Evolutionary conservation across 352 stramenopile genomes (phyloP).

Genomic region (Phytophthora citrophthora): DNA sequence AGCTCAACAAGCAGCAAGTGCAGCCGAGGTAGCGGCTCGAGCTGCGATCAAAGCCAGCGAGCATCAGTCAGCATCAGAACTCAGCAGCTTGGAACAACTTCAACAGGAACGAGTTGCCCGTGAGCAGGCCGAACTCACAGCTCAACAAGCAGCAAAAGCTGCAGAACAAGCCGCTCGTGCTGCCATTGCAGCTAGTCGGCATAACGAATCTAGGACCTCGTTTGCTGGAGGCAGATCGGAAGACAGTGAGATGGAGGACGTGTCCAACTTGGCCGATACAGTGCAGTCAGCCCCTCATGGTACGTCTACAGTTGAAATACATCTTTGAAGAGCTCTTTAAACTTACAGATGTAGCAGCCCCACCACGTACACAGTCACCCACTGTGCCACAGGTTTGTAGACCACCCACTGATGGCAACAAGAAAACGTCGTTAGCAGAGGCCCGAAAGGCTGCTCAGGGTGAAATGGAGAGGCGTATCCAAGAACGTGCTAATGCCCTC

Average conservation of each 20-base stretch:
- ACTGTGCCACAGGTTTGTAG: background rate
- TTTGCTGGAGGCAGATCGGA: background rate
- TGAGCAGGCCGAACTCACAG: background rate
- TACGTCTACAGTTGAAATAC: background rate
- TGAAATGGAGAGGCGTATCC: slow-evolving; percentile 53
- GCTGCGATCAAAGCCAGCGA: background rate
- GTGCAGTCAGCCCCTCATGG: background rate
- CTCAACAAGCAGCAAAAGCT: background rate
- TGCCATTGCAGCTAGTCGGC: background rate
- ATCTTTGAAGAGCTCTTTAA: no score
- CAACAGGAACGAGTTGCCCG: slow-evolving; percentile 1
- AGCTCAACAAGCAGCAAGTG: slow-evolving; percentile 2
- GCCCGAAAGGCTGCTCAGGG: slow-evolving; percentile 5
- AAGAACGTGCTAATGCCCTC: slow-evolving; percentile 48
- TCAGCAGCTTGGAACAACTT: background rate
- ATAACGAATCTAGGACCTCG: background rate
- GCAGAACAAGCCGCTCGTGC: background rate
- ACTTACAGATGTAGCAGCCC: background rate
- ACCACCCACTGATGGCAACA: background rate
- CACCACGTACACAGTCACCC: background rate
- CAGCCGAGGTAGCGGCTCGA: background rate
- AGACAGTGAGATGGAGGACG: slow-evolving; percentile 2
- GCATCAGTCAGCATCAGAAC: background rate
- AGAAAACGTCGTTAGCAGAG: slow-evolving; percentile 3
- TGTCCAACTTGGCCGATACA: background rate